Conservation (phyloP, 805 yeast genomes). For the Candida peoriensis region DNA sequence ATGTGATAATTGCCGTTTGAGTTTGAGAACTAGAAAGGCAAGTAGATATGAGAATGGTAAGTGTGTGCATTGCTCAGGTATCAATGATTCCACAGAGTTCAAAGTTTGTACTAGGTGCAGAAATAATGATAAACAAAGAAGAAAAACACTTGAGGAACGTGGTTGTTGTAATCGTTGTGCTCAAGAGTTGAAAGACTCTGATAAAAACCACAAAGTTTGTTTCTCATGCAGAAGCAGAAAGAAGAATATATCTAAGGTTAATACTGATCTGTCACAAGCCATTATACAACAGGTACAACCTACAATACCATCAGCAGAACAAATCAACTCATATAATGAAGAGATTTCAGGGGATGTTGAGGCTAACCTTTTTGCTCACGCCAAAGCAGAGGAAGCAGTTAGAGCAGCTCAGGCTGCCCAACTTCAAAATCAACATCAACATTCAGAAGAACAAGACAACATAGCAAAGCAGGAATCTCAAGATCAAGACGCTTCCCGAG, state of each 20-base stretch:
- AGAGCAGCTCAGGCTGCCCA: no score
- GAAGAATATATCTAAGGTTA: slow-evolving; percentile 28
- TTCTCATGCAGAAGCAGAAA: slow-evolving; percentile 47
- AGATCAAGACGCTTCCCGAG: no score
- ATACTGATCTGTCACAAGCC: no score
- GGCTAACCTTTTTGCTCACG: no score
- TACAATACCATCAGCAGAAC: no score
- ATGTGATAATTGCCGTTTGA: slow-evolving; percentile 55
- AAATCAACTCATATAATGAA: no score
- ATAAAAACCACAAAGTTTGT: slow-evolving; percentile 53
- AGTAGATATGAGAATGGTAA: slow-evolving; percentile 56
- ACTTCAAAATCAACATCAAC: no score
- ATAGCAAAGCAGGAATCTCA: no score
- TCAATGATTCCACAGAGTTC: slow-evolving; percentile 41
- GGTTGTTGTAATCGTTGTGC: slow-evolving; percentile 67
- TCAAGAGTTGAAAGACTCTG: slow-evolving; percentile 37
- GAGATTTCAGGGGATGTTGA: no score
- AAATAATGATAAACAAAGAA: slow-evolving; percentile 52
- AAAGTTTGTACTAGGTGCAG: slow-evolving; percentile 67
- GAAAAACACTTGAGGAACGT: slow-evolving; percentile 48
- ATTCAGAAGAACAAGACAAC: no score
- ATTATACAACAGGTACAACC: no score
- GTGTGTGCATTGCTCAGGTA: slow-evolving; percentile 67
- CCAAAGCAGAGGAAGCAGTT: no score
- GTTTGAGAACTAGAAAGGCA: slow-evolving; percentile 50